Evolutionary conservation across 2,329 filamentous ascomycete species (phyloP), one percentile per base, ranked within the genome.

Genomic region (Talaromyces sp.): DNA sequence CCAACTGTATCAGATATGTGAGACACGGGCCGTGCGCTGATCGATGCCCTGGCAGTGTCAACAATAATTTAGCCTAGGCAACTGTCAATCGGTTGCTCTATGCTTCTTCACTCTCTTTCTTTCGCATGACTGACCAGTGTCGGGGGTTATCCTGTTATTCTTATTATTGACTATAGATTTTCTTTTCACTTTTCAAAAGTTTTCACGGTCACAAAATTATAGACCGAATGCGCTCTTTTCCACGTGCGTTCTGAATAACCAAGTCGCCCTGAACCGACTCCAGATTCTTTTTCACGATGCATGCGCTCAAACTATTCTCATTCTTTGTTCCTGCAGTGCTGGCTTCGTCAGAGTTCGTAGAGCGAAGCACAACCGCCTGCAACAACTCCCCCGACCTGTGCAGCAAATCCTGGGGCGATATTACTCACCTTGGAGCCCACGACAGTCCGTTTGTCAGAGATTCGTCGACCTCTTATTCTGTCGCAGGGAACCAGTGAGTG

Each of bases 311-410:
- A 35, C 27, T 72, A n/a, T 64, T 75, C 58, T 64, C 70, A 14
- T 65, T 74, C 50, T 62, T 75, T 21, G 62, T 74, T 29, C 68
- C 69, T 24, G 54, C 54, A 19, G 68, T 64, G 10, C 65, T 68
- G 13, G 72, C 71, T 53, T 68, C 66, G 50, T 54, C 73, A 32
- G 65, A 59, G 19, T 11, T 60, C 10, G 9, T n/a, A 58, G 71
- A 65, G 62, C 77, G 65, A 62, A 60, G 46, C 17, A 50, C 73
- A 11, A 75, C 75, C 24, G 85, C 86, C 32, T 95, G 91, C 83
- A 95, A 95, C 78, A 93, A 93, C 80, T 91, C 89, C 0, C 89
- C 89, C 0, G 77, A 81, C 50, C 83, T 95, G 46, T 95, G 91
- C 79, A 79, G 77, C 63, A 85, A 84, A 64, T 77, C 84, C 19